A percentile compares a stretch with the other conserved stretches of the same genome.
Conservation (phyloP, 495 filamentous ascomycete species). For the Talaromyces nanjingensis region DNA sequence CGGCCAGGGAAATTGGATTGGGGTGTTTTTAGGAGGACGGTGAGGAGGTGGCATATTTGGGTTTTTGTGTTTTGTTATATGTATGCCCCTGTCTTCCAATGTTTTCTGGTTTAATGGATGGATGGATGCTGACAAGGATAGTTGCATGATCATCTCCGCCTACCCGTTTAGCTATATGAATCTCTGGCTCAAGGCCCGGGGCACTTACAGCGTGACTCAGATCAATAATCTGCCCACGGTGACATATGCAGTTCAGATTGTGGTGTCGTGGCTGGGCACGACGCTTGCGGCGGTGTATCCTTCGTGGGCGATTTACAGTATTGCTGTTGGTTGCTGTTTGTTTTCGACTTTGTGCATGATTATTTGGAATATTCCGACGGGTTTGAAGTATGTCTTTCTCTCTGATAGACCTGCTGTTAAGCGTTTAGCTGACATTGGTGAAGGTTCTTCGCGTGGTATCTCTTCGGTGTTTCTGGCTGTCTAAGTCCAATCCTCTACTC, state of each 20-base stretch:
- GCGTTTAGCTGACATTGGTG: not conserved
- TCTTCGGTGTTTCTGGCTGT: conserved; percentile 34
- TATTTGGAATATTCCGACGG: conserved; percentile 36
- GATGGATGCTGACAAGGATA: not conserved
- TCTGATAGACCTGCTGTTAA: not conserved
- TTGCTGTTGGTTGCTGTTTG: conserved; percentile 22
- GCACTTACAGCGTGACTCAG: conserved; percentile 38
- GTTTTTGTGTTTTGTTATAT: conserved; percentile 38
- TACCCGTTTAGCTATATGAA: conserved; percentile 37
- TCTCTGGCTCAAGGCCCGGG: conserved; percentile 36
- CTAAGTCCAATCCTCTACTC: conserved; percentile 40
- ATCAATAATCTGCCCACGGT: conserved; percentile 42
- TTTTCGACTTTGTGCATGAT: conserved; percentile 40
- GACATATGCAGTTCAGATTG: conserved; percentile 33
- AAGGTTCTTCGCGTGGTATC: conserved; percentile 42
- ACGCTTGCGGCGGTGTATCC: conserved; percentile 40
- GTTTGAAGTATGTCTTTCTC: conserved; percentile 25
- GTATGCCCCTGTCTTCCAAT: conserved; percentile 17
- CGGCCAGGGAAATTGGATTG: conserved; percentile 29
- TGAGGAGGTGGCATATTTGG: conserved; percentile 42
- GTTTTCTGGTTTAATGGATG: not conserved
- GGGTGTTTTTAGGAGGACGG: conserved; percentile 34
- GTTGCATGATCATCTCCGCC: conserved; percentile 34
- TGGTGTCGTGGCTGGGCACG: conserved; percentile 38
- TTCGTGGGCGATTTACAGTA: conserved; percentile 34